Evolutionary conservation across 768 basidiomycete genomes (phyloP), one percentile per base, ranked within the genome.

Genomic region (Leccinellum luteum): DNA sequence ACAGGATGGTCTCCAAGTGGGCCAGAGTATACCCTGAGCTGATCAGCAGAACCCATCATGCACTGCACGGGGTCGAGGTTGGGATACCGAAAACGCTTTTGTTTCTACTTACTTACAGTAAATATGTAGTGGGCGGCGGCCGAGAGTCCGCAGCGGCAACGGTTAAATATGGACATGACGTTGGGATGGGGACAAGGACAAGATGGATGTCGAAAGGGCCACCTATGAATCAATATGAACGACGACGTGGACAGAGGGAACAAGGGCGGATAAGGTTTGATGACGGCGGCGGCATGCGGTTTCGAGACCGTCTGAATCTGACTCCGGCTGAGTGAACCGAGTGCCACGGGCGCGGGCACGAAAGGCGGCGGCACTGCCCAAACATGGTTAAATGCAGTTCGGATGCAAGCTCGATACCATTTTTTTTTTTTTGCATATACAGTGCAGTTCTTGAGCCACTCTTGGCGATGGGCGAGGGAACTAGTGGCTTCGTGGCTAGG

Each of bases 351-450:
- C 32, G 30, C 14, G 32, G 32, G 32, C 32, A 34, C 32, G 14
- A 34, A 34, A n/a, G n/a, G n/a, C n/a, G 32, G 32, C 32, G 14
- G 27, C 6, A 6, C n/a, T 13, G 2, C 6, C 64, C 64, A 47
- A 62, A 66, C n/a, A 62, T 52, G 54, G 64, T 3, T 56, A 64
- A 48, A 65, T 63, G 54, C 31, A 44, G 6, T n/a, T 61, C 35
- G 53, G 30, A 45, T 38, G 5, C 23, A 17, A 35, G 34, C 34
- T 35, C 34, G 34, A 35, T 31, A 7, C 2, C 31, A 31, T n/a
- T n/a, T n/a, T n/a, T n/a, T 6, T 27, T 12, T 31, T 31, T 31
- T 2, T 31, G 31, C 31, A 31, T 12, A 31, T 30, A 30, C 4
- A 1, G 27, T 30, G 28, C 28, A 30, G 28, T 30, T 30, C 28